Base-by-base conservation (phyloP, 495 filamentous ascomycete genomes). In the Talaromyces wortmannii region DNA sequence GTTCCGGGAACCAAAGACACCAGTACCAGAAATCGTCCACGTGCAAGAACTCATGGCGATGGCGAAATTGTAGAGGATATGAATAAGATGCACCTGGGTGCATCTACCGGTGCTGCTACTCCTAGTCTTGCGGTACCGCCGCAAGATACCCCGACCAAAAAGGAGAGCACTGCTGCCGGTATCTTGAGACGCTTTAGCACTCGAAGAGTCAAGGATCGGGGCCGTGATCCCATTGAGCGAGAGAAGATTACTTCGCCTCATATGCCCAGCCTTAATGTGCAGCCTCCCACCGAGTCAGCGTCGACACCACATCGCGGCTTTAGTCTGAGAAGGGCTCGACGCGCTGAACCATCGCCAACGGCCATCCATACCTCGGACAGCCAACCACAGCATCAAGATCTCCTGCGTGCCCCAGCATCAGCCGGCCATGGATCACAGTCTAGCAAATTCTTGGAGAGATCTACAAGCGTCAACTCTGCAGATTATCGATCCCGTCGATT, bases 21-120 rank as follows among this genome's bases (percentile, higher is more conserved):
- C 5, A 87, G 89, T 29, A 84, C 87, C 55, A 79, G 94, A 32
- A 85, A 88, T 29, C 80, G 94, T 48, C 90, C 91, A 10, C 81
- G 94, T 45, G 91, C 94, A 31, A 76, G 95, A 54, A 97, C 94
- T 0, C 95, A 97, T 64, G 95, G 94, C 44, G 94, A 97, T 68
- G 94, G 97, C 58, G 95, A 99, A 33, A 80, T 92, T 13, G 75
- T 83, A 4, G 88, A 94, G 49, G 80, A 78, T 4, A 73, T 89
- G 70, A 89, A 91, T 69, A 87, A 86, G 62, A 69, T 87, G 15
- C 84, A 91, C 66, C 59, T 88, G 61, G 67, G 79, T 52, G 63
- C 77, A 6, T 69, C 76, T 7, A 70, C 73, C 33, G 68, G 76
- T 56, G 76, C 84, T 63, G 67, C 82, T 3, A 76, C 80, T 29